phyloP scores from a whole-genome alignment of 108 stramenopile genomes.

The Schizochytrium sp. region DNA sequence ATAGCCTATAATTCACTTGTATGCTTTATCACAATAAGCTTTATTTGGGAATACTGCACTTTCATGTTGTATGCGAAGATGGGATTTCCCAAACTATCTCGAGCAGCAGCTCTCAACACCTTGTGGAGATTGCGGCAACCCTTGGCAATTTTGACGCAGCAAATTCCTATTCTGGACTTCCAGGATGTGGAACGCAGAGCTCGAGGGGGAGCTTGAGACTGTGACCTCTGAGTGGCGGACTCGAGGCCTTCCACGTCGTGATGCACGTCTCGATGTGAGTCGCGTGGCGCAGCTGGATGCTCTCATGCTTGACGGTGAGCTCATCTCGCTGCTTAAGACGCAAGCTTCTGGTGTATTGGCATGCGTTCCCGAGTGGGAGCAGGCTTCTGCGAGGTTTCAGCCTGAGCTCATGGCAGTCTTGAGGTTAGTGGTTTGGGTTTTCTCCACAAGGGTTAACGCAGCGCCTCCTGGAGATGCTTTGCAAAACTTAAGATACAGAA shows the following conservation, averaged over 20 bases:
- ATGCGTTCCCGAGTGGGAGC: not conserved
- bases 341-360: not conserved
- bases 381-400: slow-evolving; percentile 27
- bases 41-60: too few species aligned
- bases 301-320: slow-evolving; percentile 37
- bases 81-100: too few species aligned
- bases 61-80: too few species aligned
- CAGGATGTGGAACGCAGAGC: slow-evolving; percentile 19
- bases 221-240: slow-evolving; percentile 25
- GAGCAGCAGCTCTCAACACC: too few species aligned
- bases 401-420: slow-evolving; percentile 37
- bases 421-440: slow-evolving; percentile 11
- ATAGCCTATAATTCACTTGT: too few species aligned
- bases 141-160: too few species aligned
- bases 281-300: slow-evolving; percentile 59
- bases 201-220: slow-evolving; percentile 47
- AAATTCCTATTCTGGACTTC: too few species aligned
- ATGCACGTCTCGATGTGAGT: slow-evolving; percentile 1
- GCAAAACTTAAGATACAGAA: slow-evolving; percentile 10
- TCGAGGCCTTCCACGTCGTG: not conserved
- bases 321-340: slow-evolving; percentile 34
- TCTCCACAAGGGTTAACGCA: slow-evolving; percentile 9
- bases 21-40: too few species aligned
- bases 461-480: slow-evolving; percentile 50
- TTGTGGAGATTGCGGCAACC: too few species aligned